phyloP scores from a whole-genome alignment of 2,329 filamentous ascomycete species.

The Colletotrichum trifolii region DNA sequence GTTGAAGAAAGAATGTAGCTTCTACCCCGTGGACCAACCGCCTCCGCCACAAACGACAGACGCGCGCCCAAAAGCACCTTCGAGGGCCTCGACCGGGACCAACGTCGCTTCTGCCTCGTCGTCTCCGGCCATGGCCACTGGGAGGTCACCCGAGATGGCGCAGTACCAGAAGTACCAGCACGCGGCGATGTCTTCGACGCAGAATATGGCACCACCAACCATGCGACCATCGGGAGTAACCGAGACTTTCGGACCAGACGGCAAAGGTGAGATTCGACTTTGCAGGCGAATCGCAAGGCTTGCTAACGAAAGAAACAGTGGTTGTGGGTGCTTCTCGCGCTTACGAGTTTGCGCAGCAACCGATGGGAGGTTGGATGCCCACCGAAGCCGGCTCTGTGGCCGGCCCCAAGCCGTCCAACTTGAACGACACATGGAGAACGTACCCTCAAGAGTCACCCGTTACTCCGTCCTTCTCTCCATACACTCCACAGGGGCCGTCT shows the following conservation, averaged over 20 bases:
- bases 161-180: constrained; percentile 54
- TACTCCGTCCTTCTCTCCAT: constrained; percentile 62
- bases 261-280: constrained; percentile 53
- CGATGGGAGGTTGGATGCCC: constrained; percentile 57
- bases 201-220: constrained; percentile 57
- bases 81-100: constrained; percentile 51
- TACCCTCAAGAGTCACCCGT: constrained; percentile 63
- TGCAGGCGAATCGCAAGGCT: not conserved
- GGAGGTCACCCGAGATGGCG: constrained; percentile 54
- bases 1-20: constrained; percentile 93
- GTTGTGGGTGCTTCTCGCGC: constrained; percentile 43
- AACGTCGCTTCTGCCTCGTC: constrained; percentile 59
- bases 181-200: constrained; percentile 56
- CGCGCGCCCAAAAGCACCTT: constrained; percentile 53
- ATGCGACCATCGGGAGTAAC: constrained; percentile 50
- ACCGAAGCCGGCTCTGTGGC: constrained; percentile 53
- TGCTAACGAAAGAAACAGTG: constrained; percentile 47
- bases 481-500: constrained; percentile 53
- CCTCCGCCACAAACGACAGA: constrained; percentile 57
- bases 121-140: constrained; percentile 58
- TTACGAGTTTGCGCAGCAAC: constrained; percentile 53
- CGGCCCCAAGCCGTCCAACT: constrained; percentile 54
- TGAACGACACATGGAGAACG: constrained; percentile 59
- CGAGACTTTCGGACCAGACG: constrained; percentile 52
- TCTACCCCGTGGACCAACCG: constrained; percentile 87